Conservation (phyloP, 2,329 filamentous ascomycete species). For the Trichophyton benhamiae region DNA sequence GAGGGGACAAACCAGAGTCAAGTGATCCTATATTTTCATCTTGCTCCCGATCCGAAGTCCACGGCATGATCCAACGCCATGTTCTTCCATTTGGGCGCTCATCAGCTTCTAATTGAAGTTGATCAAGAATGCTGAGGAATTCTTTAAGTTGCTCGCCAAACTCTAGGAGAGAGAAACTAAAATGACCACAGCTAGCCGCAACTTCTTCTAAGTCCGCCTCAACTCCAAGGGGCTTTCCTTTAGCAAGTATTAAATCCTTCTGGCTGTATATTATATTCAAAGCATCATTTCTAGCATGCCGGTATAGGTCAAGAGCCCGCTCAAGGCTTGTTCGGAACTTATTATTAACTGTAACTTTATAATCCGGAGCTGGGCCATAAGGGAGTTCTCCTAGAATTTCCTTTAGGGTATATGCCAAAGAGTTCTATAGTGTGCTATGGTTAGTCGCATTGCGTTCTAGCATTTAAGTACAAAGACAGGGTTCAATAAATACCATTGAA, state of each 20-base stretch:
- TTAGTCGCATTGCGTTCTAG: slow-evolving; percentile 1
- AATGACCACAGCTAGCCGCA: slow-evolving; percentile 93
- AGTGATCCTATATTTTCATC: neutral
- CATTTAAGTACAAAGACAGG: neutral
- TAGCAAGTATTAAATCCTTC: slow-evolving; percentile 52
- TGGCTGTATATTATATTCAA: slow-evolving; percentile 68
- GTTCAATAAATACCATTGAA: slow-evolving; percentile 51
- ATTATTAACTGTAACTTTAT: slow-evolving; percentile 61
- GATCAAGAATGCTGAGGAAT: slow-evolving; percentile 73
- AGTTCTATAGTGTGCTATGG: slow-evolving; percentile 45
- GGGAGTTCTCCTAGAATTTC: slow-evolving; percentile 80
- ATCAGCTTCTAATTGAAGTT: slow-evolving; percentile 58
- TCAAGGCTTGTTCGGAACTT: slow-evolving; percentile 68
- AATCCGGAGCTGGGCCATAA: slow-evolving; percentile 56
- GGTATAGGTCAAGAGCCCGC: slow-evolving; percentile 70
- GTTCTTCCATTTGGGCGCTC: slow-evolving; percentile 49
- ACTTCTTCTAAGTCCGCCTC: slow-evolving; percentile 95
- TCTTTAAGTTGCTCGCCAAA: slow-evolving; percentile 81
- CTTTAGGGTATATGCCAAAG: slow-evolving; percentile 78
- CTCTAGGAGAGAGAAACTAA: slow-evolving; percentile 80
- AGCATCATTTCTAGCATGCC: slow-evolving; percentile 60
- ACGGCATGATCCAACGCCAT: slow-evolving; percentile 82
- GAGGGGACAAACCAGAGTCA: neutral
- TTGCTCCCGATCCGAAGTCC: slow-evolving; percentile 35
- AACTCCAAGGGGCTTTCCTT: slow-evolving; percentile 56